phyloP scores from a whole-genome alignment of 306 rosid genomes.

The Rubus idaeus region DNA sequence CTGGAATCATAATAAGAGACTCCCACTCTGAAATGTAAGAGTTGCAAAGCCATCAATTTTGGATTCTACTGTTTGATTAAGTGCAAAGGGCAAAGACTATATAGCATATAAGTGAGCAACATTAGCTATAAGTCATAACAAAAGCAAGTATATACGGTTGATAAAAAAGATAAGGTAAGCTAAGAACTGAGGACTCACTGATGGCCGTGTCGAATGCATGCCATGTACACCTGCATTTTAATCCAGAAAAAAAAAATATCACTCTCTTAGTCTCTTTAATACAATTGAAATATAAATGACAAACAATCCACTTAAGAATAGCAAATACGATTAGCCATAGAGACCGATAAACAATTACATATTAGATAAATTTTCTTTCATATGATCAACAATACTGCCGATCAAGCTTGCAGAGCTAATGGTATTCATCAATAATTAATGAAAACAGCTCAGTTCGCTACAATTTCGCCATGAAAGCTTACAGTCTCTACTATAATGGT shows the following conservation, averaged over 20 bases:
- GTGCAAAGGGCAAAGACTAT: background rate
- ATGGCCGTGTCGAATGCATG: conserved; percentile 75
- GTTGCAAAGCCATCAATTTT: conserved; percentile 24
- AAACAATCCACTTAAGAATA: background rate
- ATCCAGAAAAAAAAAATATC: conserved; percentile 15
- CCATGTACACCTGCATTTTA: conserved; percentile 81
- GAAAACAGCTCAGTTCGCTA: background rate
- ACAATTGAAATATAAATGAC: background rate
- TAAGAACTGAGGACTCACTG: conserved; percentile 45
- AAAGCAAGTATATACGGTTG: background rate
- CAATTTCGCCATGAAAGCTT: background rate
- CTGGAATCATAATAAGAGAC: conserved; percentile 86
- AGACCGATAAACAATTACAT: too few species aligned
- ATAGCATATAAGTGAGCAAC: background rate
- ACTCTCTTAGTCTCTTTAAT: background rate
- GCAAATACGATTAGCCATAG: background rate
- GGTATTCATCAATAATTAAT: background rate
- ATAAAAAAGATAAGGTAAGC: conserved; percentile 9
- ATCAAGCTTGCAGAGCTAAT: background rate
- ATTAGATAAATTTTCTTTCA: background rate
- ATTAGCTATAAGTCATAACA: background rate
- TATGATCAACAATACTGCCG: background rate
- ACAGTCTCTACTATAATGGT: background rate
- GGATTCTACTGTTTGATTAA: background rate
- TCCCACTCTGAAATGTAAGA: conserved; percentile 67